Conservation (phyloP, 768 basidiomycete species). For the Podaxis sp. region DNA sequence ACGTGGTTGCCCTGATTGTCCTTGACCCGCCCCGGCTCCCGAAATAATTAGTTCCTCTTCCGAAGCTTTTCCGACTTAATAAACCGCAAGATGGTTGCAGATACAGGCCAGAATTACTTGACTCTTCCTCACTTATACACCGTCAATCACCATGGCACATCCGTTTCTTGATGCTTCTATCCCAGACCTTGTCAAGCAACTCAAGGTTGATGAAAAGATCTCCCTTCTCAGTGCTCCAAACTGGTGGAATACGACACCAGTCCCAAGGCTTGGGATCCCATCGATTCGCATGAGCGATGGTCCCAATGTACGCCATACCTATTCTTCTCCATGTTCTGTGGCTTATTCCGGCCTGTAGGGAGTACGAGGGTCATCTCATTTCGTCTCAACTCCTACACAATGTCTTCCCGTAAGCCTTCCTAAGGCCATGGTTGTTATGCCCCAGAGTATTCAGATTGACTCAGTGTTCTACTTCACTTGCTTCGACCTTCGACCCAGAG, state of each 20-base stretch:
- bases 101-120: too few relatives aligned
- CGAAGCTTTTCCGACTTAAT: conserved; percentile 1
- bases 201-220: conserved; percentile 64
- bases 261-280: conserved; percentile 60
- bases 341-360: conserved; percentile 36
- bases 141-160: conserved; percentile 24
- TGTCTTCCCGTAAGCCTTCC: conserved; percentile 53
- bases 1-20: too few relatives aligned
- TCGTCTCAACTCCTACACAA: conserved; percentile 61
- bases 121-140: too few relatives aligned
- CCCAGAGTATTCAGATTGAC: conserved; percentile 6
- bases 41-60: not conserved
- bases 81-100: not conserved
- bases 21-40: not conserved
- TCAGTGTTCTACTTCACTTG: conserved; percentile 69
- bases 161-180: conserved; percentile 55
- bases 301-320: conserved; percentile 44
- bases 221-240: conserved; percentile 60
- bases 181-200: conserved; percentile 47
- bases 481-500: conserved; percentile 65
- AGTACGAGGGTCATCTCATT: conserved; percentile 65
- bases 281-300: conserved; percentile 72
- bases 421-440: conserved; percentile 2
- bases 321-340: not conserved
- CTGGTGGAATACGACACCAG: conserved; percentile 67